A percentile compares a stretch with the other conserved stretches of the same genome.
Conservation (phyloP, 345 rosid species). For the Turritis glabra region DNA sequence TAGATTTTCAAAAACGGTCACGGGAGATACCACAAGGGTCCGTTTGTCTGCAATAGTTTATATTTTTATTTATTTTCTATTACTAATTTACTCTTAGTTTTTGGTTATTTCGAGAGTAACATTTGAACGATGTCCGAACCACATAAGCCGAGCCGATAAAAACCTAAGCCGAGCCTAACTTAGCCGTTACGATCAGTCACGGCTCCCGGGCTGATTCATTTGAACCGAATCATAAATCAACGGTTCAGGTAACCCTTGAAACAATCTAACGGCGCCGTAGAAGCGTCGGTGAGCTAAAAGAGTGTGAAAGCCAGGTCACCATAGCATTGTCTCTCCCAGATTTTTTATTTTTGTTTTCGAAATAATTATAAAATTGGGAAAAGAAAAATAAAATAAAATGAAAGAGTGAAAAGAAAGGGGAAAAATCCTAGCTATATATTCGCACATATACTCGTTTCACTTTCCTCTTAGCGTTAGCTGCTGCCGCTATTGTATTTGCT, state of each 20-base stretch:
- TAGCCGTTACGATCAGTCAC: constrained; percentile 6
- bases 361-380: no score
- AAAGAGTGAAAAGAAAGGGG: constrained; percentile 20
- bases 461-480: constrained; percentile 14
- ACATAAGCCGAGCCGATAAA: constrained; percentile 27
- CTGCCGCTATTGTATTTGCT: constrained; percentile 36
- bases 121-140: constrained; percentile 39
- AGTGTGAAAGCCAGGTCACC: constrained; percentile 26
- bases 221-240: constrained; percentile 11
- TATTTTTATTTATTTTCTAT: neutral
- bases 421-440: constrained; percentile 36
- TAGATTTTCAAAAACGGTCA: constrained; percentile 25
- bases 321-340: constrained; percentile 6
- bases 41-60: constrained; percentile 13
- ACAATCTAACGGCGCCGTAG: constrained; percentile 18
- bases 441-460: constrained; percentile 27
- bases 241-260: neutral
- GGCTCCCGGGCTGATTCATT: constrained; percentile 5
- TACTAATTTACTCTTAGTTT: no score
- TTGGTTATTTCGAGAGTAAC: constrained; percentile 17
- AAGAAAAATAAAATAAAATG: neutral
- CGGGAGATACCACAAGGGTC: constrained; percentile 29
- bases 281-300: constrained; percentile 31
- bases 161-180: neutral
- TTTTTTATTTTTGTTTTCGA: neutral